A percentile compares a stretch with the other conserved stretches of the same genome.
These are phyloP conservation scores for Aspergillus sergii DNA, from an alignment of 2,329 filamentous ascomycete genomes.

Conservation along the genomic window DNA sequence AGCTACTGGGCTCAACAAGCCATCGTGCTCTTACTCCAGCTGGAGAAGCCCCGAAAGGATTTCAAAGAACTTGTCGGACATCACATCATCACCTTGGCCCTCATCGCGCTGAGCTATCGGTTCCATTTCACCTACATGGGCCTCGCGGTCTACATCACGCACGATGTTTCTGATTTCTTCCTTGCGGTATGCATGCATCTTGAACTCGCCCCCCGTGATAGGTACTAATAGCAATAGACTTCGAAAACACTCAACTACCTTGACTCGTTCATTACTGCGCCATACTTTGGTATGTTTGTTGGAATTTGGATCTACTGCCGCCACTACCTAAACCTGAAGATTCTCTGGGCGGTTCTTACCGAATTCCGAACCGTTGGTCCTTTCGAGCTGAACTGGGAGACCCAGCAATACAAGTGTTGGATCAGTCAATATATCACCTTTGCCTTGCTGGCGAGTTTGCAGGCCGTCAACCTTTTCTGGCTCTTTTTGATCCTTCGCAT, in stretches of 20 bases:
- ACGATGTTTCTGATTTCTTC: conserved; percentile 95
- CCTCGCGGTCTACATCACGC: conserved; percentile 88
- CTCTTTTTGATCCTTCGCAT: conserved; percentile 50
- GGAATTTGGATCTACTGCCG: conserved; percentile 85
- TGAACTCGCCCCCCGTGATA: neutral
- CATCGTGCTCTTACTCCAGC: conserved; percentile 79
- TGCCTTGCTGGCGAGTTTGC: conserved; percentile 45
- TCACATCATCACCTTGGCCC: conserved; percentile 81
- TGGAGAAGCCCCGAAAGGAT: conserved; percentile 93
- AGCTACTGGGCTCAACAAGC: conserved; percentile 96
- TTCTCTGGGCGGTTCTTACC: conserved; percentile 50
- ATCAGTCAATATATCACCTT: conserved; percentile 52
- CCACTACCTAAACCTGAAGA: conserved; percentile 64
- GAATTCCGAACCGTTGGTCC: conserved; percentile 52
- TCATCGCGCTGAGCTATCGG: conserved; percentile 86
- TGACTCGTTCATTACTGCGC: conserved; percentile 73
- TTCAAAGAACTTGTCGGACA: conserved; percentile 91
- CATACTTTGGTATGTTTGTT: conserved; percentile 85
- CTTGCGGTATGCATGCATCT: conserved; percentile 64
- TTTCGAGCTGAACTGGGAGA: conserved; percentile 52
- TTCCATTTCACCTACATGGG: conserved; percentile 98
- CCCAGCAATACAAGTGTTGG: conserved; percentile 53
- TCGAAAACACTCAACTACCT: conserved; percentile 93
- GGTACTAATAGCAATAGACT: conserved; percentile 55
- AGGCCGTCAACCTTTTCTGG: conserved; percentile 52